These are phyloP conservation scores for Hanseniaspora sp. DNA, from an alignment of 1,139 yeast species.

Conservation along the genomic window DNA sequence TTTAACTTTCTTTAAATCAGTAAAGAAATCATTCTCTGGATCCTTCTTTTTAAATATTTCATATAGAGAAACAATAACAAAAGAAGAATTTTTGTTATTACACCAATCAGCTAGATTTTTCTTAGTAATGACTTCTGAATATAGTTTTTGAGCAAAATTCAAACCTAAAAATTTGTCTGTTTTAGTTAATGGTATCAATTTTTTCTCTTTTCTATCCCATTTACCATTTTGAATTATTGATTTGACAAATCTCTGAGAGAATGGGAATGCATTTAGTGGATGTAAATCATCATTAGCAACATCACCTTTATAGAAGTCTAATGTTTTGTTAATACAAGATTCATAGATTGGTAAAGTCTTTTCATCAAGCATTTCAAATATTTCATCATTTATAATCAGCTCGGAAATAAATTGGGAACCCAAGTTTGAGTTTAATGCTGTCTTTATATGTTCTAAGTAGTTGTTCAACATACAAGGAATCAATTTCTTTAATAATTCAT, in stretches of 20 bases:
- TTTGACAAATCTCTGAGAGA: conserved; percentile 66
- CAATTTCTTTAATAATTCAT: conserved; percentile 55
- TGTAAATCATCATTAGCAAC: conserved; percentile 51
- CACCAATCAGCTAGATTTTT: conserved; percentile 57
- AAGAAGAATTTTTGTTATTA: conserved; percentile 60
- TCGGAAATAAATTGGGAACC: conserved; percentile 80
- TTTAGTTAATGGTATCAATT: conserved; percentile 35
- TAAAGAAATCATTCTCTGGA: conserved; percentile 37
- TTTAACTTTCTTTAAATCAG: conserved; percentile 44
- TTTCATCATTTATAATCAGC: conserved; percentile 50
- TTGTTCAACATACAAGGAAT: conserved; percentile 55
- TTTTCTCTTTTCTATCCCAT: conserved; percentile 53
- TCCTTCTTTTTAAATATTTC: conserved; percentile 38
- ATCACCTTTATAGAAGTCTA: conserved; percentile 56
- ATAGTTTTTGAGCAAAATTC: conserved; percentile 50
- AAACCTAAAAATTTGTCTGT: conserved; percentile 46
- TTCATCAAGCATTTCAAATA: conserved; percentile 39
- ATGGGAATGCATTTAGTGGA: conserved; percentile 52
- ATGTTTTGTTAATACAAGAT: conserved; percentile 44
- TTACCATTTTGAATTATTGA: conserved; percentile 76
- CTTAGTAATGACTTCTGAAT: conserved; percentile 39
- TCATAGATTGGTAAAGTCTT: conserved; percentile 35
- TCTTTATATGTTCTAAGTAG: conserved; percentile 39
- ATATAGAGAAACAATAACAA: conserved; percentile 60
- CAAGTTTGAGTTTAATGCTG: conserved; percentile 53